Base-by-base conservation (phyloP, 306 rosid species). In the Prunus campanulata region DNA sequence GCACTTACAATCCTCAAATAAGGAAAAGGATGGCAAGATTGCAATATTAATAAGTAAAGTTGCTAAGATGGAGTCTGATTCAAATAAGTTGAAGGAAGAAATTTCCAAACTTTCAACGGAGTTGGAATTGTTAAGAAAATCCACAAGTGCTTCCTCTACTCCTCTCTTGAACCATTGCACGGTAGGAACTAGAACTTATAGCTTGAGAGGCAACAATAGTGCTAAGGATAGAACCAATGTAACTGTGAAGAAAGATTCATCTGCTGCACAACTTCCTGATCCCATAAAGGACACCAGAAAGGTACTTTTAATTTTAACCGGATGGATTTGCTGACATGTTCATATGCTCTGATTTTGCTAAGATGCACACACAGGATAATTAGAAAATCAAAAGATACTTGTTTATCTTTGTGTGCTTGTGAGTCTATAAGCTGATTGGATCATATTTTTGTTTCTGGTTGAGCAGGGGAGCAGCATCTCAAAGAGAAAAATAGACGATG, bases 401-500 rank as follows among this genome's bases (percentile, higher is more conserved):
- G 52, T 48, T 48, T 48, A 48, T 48, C 52, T 13, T 48, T 48
- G 4, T 48, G 52, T 13, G 52, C 42, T 48, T 69, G 25, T 50
- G 4, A 20, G 11, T 67, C 29, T 12, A 5, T 8, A 74, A 52
- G 64, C 48, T 30, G 47, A 6, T 66, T 49, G 30, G 27, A 52
- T 56, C 71, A 71, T 25, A 14, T 66, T 61, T 19, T 13, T 76
- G 76, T 50, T 75, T 74, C 68, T 82, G 71, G 22, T 15, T 85
- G 72, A 77, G 60, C 83, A 91, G 97, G 87, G 81, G 64, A 62
- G 55, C 42, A 78, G 67, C 77, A 57, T 85, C 56, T 81, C 70
- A 64, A 93, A 93, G 90, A 89, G 96, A 88, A 87, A 91, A 75
- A 81, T 66, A 49, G 67, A 50, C 18, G 73, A 81, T 10, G 84